These are phyloP conservation scores for Phylloporus rhodoxanthus DNA, from an alignment of 768 basidiomycete species.

Conservation along the genomic window DNA sequence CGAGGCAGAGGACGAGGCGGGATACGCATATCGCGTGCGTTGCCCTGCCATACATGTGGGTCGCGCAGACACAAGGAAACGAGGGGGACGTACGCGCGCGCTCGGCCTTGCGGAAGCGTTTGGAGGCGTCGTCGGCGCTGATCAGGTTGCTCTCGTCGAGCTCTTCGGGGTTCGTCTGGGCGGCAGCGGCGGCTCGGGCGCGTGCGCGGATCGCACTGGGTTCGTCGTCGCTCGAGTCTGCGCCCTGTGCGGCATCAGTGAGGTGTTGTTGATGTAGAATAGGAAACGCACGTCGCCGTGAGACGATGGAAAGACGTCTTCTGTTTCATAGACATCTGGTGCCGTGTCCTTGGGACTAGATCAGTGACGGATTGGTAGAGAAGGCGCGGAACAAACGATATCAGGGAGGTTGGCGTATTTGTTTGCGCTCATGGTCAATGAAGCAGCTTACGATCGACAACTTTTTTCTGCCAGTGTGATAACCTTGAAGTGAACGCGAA, in stretches of 20 bases:
- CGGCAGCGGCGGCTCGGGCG: slow-evolving; percentile 27
- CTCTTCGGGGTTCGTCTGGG: slow-evolving; percentile 49
- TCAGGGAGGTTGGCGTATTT: slow-evolving; percentile 92
- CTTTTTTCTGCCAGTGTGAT: not conserved
- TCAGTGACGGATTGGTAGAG: not conserved
- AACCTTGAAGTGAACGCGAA: not conserved
- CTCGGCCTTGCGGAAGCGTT: slow-evolving; percentile 68
- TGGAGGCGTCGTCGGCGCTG: slow-evolving; percentile 60
- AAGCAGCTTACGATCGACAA: not conserved
- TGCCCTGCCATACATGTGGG: slow-evolving; percentile 17
- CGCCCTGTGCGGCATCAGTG: slow-evolving; percentile 39
- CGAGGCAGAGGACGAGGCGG: slow-evolving; percentile 46
- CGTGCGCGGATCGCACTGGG: slow-evolving; percentile 35
- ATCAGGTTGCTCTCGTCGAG: slow-evolving; percentile 64
- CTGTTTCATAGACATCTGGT: slow-evolving; percentile 89
- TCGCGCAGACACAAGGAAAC: not conserved
- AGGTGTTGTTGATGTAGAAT: not conserved
- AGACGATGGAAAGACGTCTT: slow-evolving; percentile 59
- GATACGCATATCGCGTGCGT: slow-evolving; percentile 63
- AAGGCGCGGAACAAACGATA: slow-evolving; percentile 52
- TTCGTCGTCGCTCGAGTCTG: slow-evolving; percentile 67
- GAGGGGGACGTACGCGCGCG: slow-evolving; percentile 41
- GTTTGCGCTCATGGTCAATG: slow-evolving; percentile 47
- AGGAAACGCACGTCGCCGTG: slow-evolving; percentile 43
- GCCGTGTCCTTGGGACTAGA: slow-evolving; percentile 64